phyloP scores from a whole-genome alignment of 352 stramenopile species.

The Globisporangium barbulae region DNA sequence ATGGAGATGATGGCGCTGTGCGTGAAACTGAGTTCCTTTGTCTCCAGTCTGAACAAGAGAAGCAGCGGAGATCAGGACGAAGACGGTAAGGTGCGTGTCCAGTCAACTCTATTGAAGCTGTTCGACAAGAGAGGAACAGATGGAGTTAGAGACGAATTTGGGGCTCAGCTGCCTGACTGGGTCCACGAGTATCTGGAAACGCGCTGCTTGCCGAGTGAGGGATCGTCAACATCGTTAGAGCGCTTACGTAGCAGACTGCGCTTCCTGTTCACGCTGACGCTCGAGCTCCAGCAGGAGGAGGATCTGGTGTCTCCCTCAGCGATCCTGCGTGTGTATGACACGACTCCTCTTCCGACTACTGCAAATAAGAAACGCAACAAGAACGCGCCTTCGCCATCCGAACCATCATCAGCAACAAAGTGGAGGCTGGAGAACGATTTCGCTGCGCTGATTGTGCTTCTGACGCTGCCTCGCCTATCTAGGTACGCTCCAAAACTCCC shows the following conservation, averaged over 20 bases:
- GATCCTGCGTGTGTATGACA: constrained; percentile 26
- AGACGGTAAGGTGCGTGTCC: constrained; percentile 12
- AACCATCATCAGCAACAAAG: not conserved
- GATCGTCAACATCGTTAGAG: too few species aligned
- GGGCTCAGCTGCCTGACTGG: constrained; percentile 34
- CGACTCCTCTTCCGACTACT: not conserved
- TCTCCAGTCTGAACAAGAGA: constrained; percentile 14
- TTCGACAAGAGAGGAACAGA: constrained; percentile 1
- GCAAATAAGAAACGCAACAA: constrained; percentile 17
- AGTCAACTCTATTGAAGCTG: constrained; percentile 15
- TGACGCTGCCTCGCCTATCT: constrained; percentile 51
- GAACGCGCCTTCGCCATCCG: constrained; percentile 8
- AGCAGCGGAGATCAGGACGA: not conserved
- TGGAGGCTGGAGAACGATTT: constrained; percentile 59
- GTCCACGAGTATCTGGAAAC: constrained; percentile 47
- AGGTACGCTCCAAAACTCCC: constrained; percentile 30
- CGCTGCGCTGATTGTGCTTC: constrained; percentile 54
- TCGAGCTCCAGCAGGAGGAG: constrained; percentile 53
- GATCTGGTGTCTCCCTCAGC: constrained; percentile 36
- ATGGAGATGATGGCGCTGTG: constrained; percentile 51
- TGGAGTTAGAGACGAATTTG: not conserved
- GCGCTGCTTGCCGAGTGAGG: constrained; percentile 30
- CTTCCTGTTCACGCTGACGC: constrained; percentile 41
- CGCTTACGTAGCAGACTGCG: constrained; percentile 20
- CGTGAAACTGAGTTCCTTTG: constrained; percentile 45